phyloP scores from a whole-genome alignment of 2,329 filamentous ascomycete genomes.

The Nannizzia gypsea region DNA sequence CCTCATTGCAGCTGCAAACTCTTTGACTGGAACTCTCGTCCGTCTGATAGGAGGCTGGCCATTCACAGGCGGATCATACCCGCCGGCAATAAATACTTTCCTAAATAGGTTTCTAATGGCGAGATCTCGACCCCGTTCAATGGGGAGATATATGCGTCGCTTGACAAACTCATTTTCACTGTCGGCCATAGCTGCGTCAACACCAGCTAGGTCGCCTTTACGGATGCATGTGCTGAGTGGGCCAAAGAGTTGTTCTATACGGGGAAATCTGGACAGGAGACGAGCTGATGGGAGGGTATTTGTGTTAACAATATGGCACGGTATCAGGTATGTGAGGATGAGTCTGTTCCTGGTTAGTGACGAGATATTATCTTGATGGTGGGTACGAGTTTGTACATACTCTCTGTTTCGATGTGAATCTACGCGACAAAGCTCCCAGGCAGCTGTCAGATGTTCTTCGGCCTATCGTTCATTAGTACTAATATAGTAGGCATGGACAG shows the following conservation, averaged over 20 bases:
- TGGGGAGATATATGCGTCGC: constrained; percentile 82
- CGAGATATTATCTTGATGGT: not conserved
- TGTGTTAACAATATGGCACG: constrained; percentile 77
- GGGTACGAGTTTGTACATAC: constrained; percentile 38
- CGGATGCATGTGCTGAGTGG: constrained; percentile 71
- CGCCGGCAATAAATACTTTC: constrained; percentile 78
- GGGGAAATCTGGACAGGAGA: constrained; percentile 64
- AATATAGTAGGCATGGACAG: not conserved
- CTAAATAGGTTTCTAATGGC: constrained; percentile 81
- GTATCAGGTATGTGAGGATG: constrained; percentile 89
- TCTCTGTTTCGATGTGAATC: constrained; percentile 65
- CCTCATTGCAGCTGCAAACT: constrained; percentile 76
- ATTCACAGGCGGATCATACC: constrained; percentile 67
- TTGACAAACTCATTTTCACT: constrained; percentile 91
- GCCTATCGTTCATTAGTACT: constrained; percentile 40
- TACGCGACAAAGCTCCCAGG: constrained; percentile 70
- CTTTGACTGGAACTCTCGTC: constrained; percentile 67
- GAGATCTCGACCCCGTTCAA: constrained; percentile 85
- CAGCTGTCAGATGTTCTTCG: constrained; percentile 66
- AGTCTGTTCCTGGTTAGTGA: constrained; percentile 42
- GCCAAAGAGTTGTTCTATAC: constrained; percentile 63
- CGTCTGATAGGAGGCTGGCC: constrained; percentile 47
- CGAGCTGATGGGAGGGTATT: constrained; percentile 66
- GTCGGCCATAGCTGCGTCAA: constrained; percentile 67
- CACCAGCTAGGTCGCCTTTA: constrained; percentile 66